phyloP scores from a whole-genome alignment of 768 basidiomycete species.

The Tulasnella sp. region DNA sequence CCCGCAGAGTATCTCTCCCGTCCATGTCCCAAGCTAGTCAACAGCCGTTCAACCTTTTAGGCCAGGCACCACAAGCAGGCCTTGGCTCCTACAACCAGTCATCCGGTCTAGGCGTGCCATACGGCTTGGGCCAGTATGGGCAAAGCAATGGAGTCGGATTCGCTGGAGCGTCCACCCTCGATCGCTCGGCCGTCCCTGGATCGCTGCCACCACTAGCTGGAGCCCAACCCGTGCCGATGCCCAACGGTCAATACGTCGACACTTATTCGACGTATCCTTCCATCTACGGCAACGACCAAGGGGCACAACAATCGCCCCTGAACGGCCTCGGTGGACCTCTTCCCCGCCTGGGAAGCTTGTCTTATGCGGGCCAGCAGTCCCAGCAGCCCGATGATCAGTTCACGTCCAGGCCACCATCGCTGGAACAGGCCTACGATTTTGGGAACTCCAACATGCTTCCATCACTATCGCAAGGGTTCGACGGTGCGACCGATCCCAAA shows the following conservation, averaged over 20 bases:
- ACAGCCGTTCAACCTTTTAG: neutral
- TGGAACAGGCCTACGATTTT: neutral
- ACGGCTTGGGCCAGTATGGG: neutral
- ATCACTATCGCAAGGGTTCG: neutral
- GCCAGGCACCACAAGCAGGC: neutral
- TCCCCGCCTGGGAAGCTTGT: constrained; percentile 7
- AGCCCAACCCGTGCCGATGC: constrained; percentile 6
- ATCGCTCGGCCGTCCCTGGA: neutral
- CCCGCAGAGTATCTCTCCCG: neutral
- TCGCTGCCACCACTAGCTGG: neutral
- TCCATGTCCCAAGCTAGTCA: neutral
- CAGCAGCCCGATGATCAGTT: neutral
- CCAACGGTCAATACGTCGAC: constrained; percentile 11
- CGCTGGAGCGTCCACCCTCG: neutral
- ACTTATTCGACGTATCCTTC: neutral
- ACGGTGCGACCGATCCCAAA: constrained; percentile 9
- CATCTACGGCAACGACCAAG: neutral
- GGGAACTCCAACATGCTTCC: neutral
- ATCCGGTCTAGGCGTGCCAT: neutral
- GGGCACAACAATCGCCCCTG: neutral
- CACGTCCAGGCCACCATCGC: neutral
- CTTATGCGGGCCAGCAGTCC: neutral
- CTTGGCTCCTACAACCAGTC: neutral
- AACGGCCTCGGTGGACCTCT: neutral
- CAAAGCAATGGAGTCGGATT: neutral